phyloP scores from a whole-genome alignment of 352 stramenopile species.

The Globisporangium abappressorium region DNA sequence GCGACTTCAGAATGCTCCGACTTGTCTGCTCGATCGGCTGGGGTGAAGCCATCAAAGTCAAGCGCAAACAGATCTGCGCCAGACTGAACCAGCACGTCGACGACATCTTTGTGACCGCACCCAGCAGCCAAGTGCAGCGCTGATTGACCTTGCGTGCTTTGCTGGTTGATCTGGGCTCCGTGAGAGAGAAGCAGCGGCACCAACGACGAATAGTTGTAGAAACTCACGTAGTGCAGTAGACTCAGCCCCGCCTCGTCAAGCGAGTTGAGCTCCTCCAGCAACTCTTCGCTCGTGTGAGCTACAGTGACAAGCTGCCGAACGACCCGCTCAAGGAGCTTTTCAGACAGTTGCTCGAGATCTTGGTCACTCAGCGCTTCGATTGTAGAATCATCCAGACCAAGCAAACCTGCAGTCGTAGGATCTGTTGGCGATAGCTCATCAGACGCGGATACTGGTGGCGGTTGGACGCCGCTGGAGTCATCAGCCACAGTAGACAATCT shows the following conservation, averaged over 20 bases:
- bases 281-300: constrained; percentile 71
- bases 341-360: constrained; percentile 73
- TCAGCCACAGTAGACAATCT: not conserved
- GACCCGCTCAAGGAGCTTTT: constrained; percentile 81
- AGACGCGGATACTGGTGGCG: not conserved
- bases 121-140: constrained; percentile 81
- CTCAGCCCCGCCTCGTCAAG: constrained; percentile 84
- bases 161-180: constrained; percentile 81
- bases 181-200: constrained; percentile 77
- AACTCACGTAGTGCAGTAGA: constrained; percentile 88
- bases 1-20: constrained; percentile 57
- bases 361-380: constrained; percentile 79
- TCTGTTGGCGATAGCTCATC: constrained; percentile 3
- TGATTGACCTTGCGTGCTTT: constrained; percentile 80
- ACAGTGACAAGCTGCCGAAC: constrained; percentile 79
- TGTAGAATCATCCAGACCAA: constrained; percentile 51
- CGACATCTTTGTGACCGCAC: constrained; percentile 65
- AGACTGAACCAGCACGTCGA: constrained; percentile 58
- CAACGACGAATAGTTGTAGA: constrained; percentile 85
- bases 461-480: not conserved
- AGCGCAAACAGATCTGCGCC: constrained; percentile 55
- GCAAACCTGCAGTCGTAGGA: constrained; percentile 8
- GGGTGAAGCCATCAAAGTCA: constrained; percentile 73
- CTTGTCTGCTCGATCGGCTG: constrained; percentile 75
- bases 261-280: constrained; percentile 86